Percentiles rank a stretch among this genome's conserved stretches.
These are phyloP conservation scores for Creolimax fragrantissima DNA, from an alignment of 78 protist genomes.

Conservation along the genomic window DNA sequence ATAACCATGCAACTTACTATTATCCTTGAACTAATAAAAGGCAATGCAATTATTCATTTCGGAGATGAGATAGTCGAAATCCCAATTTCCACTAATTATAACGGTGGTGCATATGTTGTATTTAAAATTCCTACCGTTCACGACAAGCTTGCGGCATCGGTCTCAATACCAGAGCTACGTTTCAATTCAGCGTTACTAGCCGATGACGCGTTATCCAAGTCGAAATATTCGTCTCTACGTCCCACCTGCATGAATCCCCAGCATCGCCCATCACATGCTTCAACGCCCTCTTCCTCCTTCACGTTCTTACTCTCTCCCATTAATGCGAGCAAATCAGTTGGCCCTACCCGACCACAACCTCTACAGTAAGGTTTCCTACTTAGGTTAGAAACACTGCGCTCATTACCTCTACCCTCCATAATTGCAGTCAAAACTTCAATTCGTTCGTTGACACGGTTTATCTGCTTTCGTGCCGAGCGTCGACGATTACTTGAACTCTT, in stretches of 20 bases:
- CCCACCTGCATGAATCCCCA: conserved; percentile 7
- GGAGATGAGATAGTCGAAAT: no score
- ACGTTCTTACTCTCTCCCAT: background rate
- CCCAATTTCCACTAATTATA: no score
- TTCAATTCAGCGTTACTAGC: background rate
- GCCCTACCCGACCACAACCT: background rate
- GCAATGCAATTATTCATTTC: no score
- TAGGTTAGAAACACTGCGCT: background rate
- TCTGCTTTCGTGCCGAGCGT: background rate
- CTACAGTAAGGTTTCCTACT: background rate
- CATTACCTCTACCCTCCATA: background rate
- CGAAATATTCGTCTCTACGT: background rate
- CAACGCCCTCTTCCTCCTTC: background rate
- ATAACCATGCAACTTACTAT: no score
- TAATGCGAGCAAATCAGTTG: background rate
- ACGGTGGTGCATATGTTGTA: no score
- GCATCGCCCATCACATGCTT: background rate
- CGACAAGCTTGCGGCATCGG: no score
- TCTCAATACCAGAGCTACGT: no score
- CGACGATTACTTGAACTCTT: background rate
- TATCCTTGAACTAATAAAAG: no score
- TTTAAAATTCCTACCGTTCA: no score
- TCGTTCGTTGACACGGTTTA: background rate
- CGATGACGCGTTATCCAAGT: background rate
- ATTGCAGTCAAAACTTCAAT: background rate